Evolutionary conservation across 257 asterid species (phyloP).

Genomic region (Rubia yunnanensis): DNA sequence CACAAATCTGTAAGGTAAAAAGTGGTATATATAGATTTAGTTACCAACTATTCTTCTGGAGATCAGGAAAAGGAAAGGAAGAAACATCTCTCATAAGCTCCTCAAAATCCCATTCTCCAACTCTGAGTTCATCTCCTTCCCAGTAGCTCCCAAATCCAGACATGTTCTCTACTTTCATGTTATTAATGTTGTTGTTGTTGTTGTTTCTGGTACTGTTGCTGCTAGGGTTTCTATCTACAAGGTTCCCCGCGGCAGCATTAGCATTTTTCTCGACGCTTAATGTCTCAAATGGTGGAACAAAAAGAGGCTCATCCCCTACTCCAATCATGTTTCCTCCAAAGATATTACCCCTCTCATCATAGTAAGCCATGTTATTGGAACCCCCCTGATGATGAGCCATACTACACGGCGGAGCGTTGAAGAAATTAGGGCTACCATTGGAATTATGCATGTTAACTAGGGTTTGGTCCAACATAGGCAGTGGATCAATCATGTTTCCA

Average conservation of each 20-base stretch:
- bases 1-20: neutral
- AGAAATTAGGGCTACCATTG: conserved; percentile 20
- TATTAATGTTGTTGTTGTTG: conserved; percentile 12
- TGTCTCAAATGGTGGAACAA: conserved; percentile 28
- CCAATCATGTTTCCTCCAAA: conserved; percentile 27
- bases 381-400: conserved; percentile 9
- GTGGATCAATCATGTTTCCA: conserved; percentile 23
- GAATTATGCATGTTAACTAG: conserved; percentile 5
- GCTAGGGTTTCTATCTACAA: conserved; percentile 12
- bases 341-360: conserved; percentile 13
- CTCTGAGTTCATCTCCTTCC: conserved; percentile 35
- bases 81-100: conserved; percentile 58
- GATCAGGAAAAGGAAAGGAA: conserved; percentile 43
- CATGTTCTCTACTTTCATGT: conserved; percentile 29
- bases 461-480: conserved; percentile 22
- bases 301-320: conserved; percentile 23
- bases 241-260: conserved; percentile 12
- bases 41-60: conserved; percentile 31
- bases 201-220: conserved; percentile 2
- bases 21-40: neutral
- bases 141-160: conserved; percentile 41
- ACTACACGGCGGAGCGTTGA: conserved; percentile 25
- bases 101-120: conserved; percentile 55
- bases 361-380: neutral
- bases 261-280: conserved; percentile 11